phyloP scores from a whole-genome alignment of 2,329 filamentous ascomycete species.

The Scolecobasidium constrictum region DNA sequence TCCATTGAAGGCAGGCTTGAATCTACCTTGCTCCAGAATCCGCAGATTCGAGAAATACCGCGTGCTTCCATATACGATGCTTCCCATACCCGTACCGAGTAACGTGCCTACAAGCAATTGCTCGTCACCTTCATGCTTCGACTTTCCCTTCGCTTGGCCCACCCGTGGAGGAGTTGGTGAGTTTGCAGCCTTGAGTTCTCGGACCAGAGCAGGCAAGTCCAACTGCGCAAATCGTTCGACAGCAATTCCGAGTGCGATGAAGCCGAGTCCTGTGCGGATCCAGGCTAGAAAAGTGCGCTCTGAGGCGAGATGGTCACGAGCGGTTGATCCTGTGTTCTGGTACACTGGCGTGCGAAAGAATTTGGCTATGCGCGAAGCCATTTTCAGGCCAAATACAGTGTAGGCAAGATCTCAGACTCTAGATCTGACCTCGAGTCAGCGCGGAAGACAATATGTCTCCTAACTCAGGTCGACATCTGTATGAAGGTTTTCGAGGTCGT shows the following conservation, averaged over 20 bases:
- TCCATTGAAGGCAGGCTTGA: slow-evolving; percentile 22
- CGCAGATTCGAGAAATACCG: slow-evolving; percentile 37
- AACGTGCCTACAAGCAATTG: slow-evolving; percentile 25
- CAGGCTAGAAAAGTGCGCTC: slow-evolving; percentile 44
- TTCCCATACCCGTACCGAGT: slow-evolving; percentile 34
- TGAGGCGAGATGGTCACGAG: slow-evolving; percentile 42
- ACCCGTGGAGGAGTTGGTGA: too few species aligned
- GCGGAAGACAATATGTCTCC: too few species aligned
- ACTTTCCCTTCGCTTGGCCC: neutral
- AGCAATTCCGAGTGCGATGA: slow-evolving; percentile 42
- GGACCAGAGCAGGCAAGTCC: slow-evolving; percentile 23
- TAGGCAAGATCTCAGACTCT: too few species aligned
- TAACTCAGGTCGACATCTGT: too few species aligned
- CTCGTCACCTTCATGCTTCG: slow-evolving; percentile 8
- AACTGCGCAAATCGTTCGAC: slow-evolving; percentile 30
- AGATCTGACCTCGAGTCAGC: too few species aligned
- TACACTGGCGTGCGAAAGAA: neutral
- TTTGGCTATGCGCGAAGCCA: neutral
- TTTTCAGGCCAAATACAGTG: too few species aligned
- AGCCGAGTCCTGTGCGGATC: slow-evolving; percentile 41
- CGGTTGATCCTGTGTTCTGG: slow-evolving; percentile 36
- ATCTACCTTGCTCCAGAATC: slow-evolving; percentile 32
- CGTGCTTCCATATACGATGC: slow-evolving; percentile 35
- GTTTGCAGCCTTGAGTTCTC: slow-evolving; percentile 10
- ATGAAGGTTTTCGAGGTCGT: too few species aligned